Percentiles rank a stretch among this genome's conserved stretches.
Evolutionary conservation across 768 basidiomycete genomes (phyloP).

Genomic region (Suillus lakei): DNA sequence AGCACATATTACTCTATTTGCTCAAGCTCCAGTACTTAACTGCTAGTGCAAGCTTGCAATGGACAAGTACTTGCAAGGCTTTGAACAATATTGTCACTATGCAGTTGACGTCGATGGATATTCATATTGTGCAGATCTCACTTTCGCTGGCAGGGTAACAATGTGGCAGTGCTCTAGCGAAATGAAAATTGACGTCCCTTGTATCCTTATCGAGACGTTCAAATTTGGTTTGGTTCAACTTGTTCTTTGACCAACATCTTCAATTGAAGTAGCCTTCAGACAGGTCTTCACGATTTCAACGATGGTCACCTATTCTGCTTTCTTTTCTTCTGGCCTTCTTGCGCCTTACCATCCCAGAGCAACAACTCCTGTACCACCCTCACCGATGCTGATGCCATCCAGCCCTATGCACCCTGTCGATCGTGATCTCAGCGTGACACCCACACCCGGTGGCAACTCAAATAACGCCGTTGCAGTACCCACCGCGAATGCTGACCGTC

Average conservation of each 20-base stretch:
- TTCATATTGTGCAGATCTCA: not conserved
- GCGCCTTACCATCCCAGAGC: constrained; percentile 45
- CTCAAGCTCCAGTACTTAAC: not conserved
- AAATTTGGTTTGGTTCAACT: constrained; percentile 23
- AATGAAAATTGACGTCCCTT: not conserved
- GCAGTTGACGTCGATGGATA: not conserved
- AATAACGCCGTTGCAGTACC: constrained; percentile 26
- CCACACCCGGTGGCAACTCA: constrained; percentile 36
- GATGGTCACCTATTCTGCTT: constrained; percentile 60
- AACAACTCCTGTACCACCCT: constrained; percentile 29
- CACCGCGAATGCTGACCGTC: constrained; percentile 36
- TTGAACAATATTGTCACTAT: no score
- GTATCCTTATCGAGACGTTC: not conserved
- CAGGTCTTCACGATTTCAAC: constrained; percentile 17
- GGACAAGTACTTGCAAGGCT: not conserved
- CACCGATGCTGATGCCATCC: constrained; percentile 22
- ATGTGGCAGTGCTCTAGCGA: not conserved
- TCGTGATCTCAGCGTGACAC: constrained; percentile 40
- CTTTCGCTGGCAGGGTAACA: not conserved
- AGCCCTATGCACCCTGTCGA: constrained; percentile 39
- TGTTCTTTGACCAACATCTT: constrained; percentile 4
- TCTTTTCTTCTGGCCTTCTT: constrained; percentile 74
- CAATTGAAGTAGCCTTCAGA: not conserved
- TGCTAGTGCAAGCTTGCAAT: not conserved
- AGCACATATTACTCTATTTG: no score